Base-by-base conservation (phyloP, 1,284 basidiomycete genomes). In the Cutaneotrichosporon cavernicola region DNA sequence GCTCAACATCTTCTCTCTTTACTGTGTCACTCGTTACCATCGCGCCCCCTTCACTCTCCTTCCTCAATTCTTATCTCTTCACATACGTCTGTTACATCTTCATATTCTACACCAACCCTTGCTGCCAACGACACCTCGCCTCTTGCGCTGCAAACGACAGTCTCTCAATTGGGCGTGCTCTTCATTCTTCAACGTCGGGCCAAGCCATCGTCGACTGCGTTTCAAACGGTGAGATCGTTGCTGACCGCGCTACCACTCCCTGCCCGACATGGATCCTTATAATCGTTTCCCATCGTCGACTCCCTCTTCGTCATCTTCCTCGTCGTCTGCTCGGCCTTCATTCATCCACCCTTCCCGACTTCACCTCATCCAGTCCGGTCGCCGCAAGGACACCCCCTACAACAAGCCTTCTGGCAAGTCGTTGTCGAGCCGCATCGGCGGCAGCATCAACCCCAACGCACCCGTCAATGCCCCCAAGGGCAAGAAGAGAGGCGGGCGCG, bases 381-480 rank as follows among this genome's bases (percentile, higher is more conserved):
- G 70, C 32, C 66, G 62, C 14, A 68, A 66, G 43, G 68, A 68
- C 18, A 53, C 67, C 4, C 70, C 70, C 4, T 72, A 72, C 59
- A 55, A 34, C 59, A 66, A 66, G 52, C 63, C 67, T 0, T 50
- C 43, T 31, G 50, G 51, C 57, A 62, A 60, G 52, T 52, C 64
- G 5, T 43, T 68, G 8, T 65, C 67, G 26, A 68, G 64, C 52
- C 64, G 69, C 32, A 63, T 63, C 59, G 62, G 64, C 59, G 62
- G 64, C 53, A 52, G 40, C 21, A 57, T 60, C 21, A 47, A 47
- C 1, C 51, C 61, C 7, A 51, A 53, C 22, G 11, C n/a, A 55
- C 36, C 36, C 51, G 6, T 8, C 60, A 21, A 13, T 47, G 26
- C 52, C 21, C 31, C 32, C 30, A 9, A 16, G 36, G 34, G 30